These are phyloP conservation scores for Diaporthe ampelina DNA, from an alignment of 2,329 filamentous ascomycete genomes.

Conservation along the genomic window DNA sequence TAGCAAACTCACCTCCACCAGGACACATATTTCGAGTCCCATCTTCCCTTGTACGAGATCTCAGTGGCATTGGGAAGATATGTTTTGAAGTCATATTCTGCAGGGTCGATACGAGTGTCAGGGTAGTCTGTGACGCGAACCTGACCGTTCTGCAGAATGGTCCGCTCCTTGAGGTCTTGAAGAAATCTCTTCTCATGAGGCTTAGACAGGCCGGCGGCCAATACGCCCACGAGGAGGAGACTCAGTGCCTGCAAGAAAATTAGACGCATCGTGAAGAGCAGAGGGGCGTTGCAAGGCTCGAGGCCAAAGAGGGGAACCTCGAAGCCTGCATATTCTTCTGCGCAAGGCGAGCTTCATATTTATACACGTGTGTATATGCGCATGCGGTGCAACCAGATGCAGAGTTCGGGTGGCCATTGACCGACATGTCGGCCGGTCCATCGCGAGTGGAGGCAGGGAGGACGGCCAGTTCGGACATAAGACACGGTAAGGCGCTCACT, in stretches of 20 bases:
- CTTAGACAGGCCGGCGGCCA: neutral
- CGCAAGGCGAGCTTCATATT: neutral
- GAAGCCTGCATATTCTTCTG: neutral
- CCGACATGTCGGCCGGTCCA: neutral
- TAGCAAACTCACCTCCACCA: constrained; percentile 66
- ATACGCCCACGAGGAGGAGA: constrained; percentile 26
- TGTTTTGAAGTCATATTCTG: constrained; percentile 53
- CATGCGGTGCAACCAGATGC: neutral
- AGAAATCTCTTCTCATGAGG: constrained; percentile 26
- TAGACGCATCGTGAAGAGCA: constrained; percentile 21
- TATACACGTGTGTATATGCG: neutral
- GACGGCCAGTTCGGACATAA: neutral
- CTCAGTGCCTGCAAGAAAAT: constrained; percentile 3
- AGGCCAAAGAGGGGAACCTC: neutral
- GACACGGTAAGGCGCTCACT: neutral
- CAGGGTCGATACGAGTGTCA: constrained; percentile 55
- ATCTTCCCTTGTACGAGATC: constrained; percentile 73
- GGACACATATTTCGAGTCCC: constrained; percentile 72
- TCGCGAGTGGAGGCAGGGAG: neutral
- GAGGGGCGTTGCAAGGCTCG: neutral
- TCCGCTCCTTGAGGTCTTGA: constrained; percentile 42
- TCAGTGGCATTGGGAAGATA: constrained; percentile 66
- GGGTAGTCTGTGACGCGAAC: constrained; percentile 56
- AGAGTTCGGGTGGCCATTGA: neutral
- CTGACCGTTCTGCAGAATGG: constrained; percentile 59